phyloP scores from a whole-genome alignment of 768 basidiomycete genomes.

The Omphalotus guepiniiformis region DNA sequence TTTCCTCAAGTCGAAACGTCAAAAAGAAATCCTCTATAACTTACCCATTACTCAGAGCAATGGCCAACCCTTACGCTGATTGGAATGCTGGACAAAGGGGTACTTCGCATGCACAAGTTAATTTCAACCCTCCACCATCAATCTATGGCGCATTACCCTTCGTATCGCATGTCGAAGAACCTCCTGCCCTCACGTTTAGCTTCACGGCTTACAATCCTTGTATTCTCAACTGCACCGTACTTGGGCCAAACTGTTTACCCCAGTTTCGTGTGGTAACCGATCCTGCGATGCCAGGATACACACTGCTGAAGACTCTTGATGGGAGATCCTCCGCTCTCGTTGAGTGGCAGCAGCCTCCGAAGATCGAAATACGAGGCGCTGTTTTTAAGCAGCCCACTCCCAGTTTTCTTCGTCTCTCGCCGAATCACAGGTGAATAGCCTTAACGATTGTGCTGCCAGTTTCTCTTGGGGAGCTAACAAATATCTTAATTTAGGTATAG shows the following conservation, averaged over 20 bases:
- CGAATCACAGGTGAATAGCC: conserved; percentile 33
- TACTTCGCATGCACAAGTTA: not conserved
- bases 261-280: conserved; percentile 38
- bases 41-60: too few relatives aligned
- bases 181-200: conserved; percentile 32
- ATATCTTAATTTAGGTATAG: conserved; percentile 23
- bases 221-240: conserved; percentile 39
- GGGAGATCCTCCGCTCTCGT: conserved; percentile 32
- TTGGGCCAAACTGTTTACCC: conserved; percentile 37
- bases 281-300: conserved; percentile 26
- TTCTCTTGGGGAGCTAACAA: too few relatives aligned
- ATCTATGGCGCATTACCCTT: conserved; percentile 3
- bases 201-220: conserved; percentile 37
- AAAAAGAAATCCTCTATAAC: too few relatives aligned
- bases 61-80: not conserved
- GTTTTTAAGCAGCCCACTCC: conserved; percentile 29
- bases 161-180: not conserved
- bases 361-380: conserved; percentile 34
- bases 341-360: conserved; percentile 40
- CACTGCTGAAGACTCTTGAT: conserved; percentile 29
- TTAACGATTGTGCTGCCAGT: not conserved
- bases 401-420: conserved; percentile 40
- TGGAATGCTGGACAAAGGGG: not conserved
- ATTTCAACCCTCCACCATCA: not conserved
- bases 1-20: too few relatives aligned